phyloP scores from a whole-genome alignment of 2,329 filamentous ascomycete species.

The Pseudocercospora macadamiae region DNA sequence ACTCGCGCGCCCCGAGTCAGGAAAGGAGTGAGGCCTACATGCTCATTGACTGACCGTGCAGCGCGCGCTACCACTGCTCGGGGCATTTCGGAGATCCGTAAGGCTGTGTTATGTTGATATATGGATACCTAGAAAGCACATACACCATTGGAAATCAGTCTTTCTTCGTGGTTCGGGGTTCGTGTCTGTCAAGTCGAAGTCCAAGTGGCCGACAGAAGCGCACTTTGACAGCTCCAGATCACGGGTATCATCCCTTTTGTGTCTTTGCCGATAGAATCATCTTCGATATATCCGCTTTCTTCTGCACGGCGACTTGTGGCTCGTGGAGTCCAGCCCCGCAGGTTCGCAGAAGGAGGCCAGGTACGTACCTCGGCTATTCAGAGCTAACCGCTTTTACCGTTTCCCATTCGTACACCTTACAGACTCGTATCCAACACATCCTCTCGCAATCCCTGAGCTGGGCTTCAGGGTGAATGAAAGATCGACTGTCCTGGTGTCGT shows the following conservation, averaged over 20 bases:
- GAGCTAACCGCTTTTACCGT: conserved; percentile 1
- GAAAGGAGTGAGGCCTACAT: not conserved
- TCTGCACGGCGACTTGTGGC: not conserved
- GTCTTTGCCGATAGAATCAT: not conserved
- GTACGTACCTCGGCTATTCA: not conserved
- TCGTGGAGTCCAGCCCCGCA: too few species aligned
- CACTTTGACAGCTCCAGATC: too few species aligned
- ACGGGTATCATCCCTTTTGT: not conserved
- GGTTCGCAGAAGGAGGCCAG: too few species aligned
- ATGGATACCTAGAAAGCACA: not conserved
- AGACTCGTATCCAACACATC: too few species aligned
- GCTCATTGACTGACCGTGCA: not conserved
- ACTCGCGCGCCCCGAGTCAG: not conserved
- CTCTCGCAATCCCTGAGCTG: too few species aligned
- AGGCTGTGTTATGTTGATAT: not conserved
- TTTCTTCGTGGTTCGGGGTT: too few species aligned
- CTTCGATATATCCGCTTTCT: not conserved
- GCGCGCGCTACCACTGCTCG: not conserved
- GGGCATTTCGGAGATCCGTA: not conserved
- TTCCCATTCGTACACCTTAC: not conserved
- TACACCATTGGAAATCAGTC: too few species aligned
- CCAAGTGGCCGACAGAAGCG: too few species aligned
- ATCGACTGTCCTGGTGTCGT: too few species aligned
- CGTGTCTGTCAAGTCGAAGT: too few species aligned
- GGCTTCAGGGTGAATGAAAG: not conserved